Conservation (phyloP, 1,284 basidiomycete genomes). For the Boletus semigastroideus region DNA sequence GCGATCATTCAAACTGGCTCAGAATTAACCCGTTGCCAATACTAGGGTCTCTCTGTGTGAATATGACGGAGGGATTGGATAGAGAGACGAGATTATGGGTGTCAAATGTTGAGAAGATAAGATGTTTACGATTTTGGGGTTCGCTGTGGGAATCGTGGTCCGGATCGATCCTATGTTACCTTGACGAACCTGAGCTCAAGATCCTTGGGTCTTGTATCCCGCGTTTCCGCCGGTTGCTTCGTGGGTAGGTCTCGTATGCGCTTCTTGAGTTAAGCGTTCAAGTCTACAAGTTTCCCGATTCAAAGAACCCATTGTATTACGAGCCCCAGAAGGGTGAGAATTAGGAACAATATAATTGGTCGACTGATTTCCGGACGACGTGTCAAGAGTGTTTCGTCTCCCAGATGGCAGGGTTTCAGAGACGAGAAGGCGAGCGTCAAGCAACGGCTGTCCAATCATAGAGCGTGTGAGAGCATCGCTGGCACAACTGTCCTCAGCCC, state of each 20-base stretch:
- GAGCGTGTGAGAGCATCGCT: slow-evolving; percentile 10
- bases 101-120: slow-evolving; percentile 4
- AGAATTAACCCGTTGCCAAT: neutral
- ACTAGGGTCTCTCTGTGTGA: slow-evolving; percentile 12
- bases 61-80: slow-evolving; percentile 1
- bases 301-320: neutral
- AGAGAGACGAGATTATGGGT: neutral
- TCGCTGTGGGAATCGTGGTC: slow-evolving; percentile 5
- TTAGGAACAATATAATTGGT: neutral
- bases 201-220: slow-evolving; percentile 20
- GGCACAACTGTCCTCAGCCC: neutral
- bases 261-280: slow-evolving; percentile 6
- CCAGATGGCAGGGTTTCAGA: slow-evolving; percentile 7
- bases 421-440: neutral
- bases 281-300: slow-evolving; percentile 3
- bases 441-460: neutral
- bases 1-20: neutral
- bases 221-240: neutral
- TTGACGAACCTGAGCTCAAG: slow-evolving; percentile 12
- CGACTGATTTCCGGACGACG: slow-evolving; percentile 1
- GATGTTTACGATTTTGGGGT: slow-evolving; percentile 1
- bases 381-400: neutral
- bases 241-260: slow-evolving; percentile 9
- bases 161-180: slow-evolving; percentile 1
- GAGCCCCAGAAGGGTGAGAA: slow-evolving; percentile 12